phyloP scores from a whole-genome alignment of 495 filamentous ascomycete genomes.

The Apodospora peruviana region DNA sequence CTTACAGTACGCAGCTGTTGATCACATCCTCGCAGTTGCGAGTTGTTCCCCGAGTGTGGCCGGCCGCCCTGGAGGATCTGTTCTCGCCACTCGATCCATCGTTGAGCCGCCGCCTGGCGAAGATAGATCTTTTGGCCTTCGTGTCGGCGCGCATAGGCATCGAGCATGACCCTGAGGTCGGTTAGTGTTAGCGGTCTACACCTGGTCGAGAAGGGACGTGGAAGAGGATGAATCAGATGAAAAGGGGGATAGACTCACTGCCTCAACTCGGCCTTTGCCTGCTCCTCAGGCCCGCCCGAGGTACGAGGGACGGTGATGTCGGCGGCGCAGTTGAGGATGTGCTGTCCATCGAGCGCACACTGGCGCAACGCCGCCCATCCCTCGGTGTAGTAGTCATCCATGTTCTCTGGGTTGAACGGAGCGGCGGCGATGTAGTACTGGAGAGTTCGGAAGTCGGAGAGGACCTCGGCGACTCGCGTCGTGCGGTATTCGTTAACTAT shows the following conservation, averaged over 20 bases:
- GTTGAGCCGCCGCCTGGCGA: constrained; percentile 66
- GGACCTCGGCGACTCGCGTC: constrained; percentile 74
- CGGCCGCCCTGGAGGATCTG: constrained; percentile 59
- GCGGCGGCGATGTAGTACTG: constrained; percentile 74
- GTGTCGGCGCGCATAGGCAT: constrained; percentile 74
- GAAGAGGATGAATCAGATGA: background rate
- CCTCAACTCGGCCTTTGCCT: constrained; percentile 67
- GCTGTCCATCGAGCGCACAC: constrained; percentile 67
- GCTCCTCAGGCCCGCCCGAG: constrained; percentile 56
- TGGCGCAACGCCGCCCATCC: constrained; percentile 73
- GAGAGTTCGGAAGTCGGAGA: constrained; percentile 77
- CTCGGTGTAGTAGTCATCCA: constrained; percentile 71
- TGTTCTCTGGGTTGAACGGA: constrained; percentile 48
- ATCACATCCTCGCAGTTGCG: constrained; percentile 54
- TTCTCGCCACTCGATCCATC: constrained; percentile 74
- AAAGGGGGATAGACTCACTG: constrained; percentile 48
- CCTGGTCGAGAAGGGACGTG: background rate
- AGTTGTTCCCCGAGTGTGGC: constrained; percentile 51
- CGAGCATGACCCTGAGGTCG: constrained; percentile 62
- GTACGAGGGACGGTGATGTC: constrained; percentile 60
- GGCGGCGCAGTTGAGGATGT: constrained; percentile 58
- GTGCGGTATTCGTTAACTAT: constrained; percentile 82
- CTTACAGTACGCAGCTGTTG: constrained; percentile 57
- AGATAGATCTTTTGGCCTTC: constrained; percentile 82
- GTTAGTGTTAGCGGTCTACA: background rate